phyloP scores from a whole-genome alignment of 169 alveolate species.

The Plasmodium blacklocki region DNA sequence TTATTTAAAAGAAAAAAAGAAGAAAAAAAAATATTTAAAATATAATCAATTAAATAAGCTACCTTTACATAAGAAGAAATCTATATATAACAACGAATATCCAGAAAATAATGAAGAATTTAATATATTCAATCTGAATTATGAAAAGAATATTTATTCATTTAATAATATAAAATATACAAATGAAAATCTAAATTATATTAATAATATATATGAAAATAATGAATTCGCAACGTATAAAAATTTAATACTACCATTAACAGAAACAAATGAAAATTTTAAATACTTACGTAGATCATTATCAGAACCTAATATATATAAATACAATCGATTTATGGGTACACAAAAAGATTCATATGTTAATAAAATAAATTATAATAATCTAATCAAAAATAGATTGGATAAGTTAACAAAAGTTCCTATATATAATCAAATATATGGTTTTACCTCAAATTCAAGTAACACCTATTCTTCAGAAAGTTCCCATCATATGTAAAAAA shows the following conservation, averaged over 20 bases:
- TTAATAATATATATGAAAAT: neutral
- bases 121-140: conserved; percentile 2
- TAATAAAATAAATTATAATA: conserved; percentile 36
- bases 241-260: conserved; percentile 55
- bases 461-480: conserved; percentile 23
- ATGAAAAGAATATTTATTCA: neutral
- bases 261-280: conserved; percentile 38
- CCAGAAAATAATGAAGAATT: conserved; percentile 16
- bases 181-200: neutral
- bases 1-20: neutral
- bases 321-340: conserved; percentile 22
- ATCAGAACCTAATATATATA: conserved; percentile 69
- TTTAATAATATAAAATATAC: conserved; percentile 2
- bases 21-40: neutral
- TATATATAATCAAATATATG: conserved; percentile 55
- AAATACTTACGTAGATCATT: conserved; percentile 68
- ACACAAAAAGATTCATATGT: conserved; percentile 11
- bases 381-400: conserved; percentile 31
- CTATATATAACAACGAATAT: no score
- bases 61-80: no score
- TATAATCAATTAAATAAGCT: no score
- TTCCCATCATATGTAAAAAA: neutral
- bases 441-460: conserved; percentile 47
- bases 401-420: conserved; percentile 41
- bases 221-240: neutral